These are phyloP conservation scores for Fusarium torreyae DNA, from an alignment of 2,329 filamentous ascomycete genomes.

Conservation along the genomic window DNA sequence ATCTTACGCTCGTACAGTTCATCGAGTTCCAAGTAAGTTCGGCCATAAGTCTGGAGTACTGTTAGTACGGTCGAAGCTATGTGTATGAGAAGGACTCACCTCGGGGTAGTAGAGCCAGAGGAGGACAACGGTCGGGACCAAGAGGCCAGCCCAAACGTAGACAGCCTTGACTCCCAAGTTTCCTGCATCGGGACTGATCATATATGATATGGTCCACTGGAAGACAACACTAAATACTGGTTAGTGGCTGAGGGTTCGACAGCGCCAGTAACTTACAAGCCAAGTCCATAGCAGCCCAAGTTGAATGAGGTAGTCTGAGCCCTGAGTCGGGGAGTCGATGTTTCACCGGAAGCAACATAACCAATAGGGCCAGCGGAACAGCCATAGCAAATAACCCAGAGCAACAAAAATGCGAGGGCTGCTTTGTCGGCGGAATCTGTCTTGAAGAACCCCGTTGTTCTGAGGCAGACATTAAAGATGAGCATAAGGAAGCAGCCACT, in stretches of 20 bases:
- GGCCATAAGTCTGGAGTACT: slow-evolving; percentile 15
- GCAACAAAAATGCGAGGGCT: slow-evolving; percentile 15
- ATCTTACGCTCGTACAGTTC: slow-evolving; percentile 28
- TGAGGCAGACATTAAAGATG: no score
- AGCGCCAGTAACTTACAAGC: not conserved
- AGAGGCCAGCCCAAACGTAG: slow-evolving; percentile 26
- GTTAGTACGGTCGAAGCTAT: no score
- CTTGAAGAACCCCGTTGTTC: not conserved
- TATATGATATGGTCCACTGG: slow-evolving; percentile 16
- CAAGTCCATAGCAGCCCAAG: slow-evolving; percentile 6
- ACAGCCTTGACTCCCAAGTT: slow-evolving; percentile 29
- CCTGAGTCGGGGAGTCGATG: slow-evolving; percentile 4
- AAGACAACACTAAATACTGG: no score
- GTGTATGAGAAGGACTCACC: no score
- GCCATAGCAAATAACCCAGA: slow-evolving; percentile 18
- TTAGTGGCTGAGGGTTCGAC: no score
- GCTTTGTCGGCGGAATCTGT: slow-evolving; percentile 11
- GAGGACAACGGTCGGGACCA: slow-evolving; percentile 18
- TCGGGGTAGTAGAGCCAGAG: slow-evolving; percentile 13
- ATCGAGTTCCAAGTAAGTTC: slow-evolving; percentile 30
- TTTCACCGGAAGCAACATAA: slow-evolving; percentile 15
- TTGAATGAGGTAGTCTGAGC: slow-evolving; percentile 9
- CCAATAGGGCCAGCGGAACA: slow-evolving; percentile 16
- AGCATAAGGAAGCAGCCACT: no score
- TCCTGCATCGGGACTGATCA: slow-evolving; percentile 17